A percentile compares a stretch with the other conserved stretches of the same genome.
Evolutionary conservation across 345 rosid species (phyloP).

Genomic region (Pugionium cornutum): DNA sequence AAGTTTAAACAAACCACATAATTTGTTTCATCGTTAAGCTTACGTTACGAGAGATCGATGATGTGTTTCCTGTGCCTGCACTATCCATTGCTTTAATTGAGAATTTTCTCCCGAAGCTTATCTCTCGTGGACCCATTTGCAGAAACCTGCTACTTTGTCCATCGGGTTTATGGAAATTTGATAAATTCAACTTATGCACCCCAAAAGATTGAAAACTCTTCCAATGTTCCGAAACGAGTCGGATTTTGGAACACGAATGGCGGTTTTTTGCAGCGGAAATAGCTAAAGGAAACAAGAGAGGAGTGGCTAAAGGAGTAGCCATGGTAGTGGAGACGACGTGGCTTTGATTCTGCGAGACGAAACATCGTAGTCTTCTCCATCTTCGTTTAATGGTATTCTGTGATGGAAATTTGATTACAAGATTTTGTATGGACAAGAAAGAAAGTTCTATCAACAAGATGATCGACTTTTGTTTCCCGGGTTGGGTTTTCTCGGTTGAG

Average conservation of each 20-base stretch:
- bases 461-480: no score
- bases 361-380: conserved; percentile 36
- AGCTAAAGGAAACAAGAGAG: conserved; percentile 37
- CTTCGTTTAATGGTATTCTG: background rate
- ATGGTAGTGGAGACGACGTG: conserved; percentile 32
- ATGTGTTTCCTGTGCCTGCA: conserved; percentile 45
- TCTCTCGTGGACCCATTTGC: conserved; percentile 45
- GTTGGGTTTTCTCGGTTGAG: no score
- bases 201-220: background rate
- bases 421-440: no score
- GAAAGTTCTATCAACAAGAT: no score
- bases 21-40: background rate
- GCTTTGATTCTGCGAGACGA: background rate
- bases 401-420: no score
- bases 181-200: no score
- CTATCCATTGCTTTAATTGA: conserved; percentile 46
- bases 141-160: conserved; percentile 43
- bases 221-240: background rate
- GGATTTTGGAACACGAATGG: background rate
- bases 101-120: conserved; percentile 35
- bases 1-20: background rate
- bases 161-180: background rate
- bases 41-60: conserved; percentile 56
- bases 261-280: no score
- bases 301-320: conserved; percentile 49